Percentiles rank a stretch among this genome's conserved stretches.
phyloP scores from a whole-genome alignment of 2,329 filamentous ascomycete genomes.

The Curvularia sp. region DNA sequence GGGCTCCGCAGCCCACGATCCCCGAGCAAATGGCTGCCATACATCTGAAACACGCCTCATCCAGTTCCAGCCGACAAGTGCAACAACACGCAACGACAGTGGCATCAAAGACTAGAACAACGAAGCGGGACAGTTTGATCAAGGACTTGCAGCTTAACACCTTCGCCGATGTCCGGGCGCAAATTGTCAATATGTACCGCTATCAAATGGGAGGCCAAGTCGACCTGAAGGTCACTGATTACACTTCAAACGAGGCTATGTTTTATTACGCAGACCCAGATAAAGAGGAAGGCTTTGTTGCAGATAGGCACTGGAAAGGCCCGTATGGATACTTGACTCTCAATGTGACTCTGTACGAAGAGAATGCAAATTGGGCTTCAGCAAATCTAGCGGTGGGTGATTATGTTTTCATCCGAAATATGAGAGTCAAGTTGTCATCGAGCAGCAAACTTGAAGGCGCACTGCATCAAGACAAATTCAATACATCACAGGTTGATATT shows the following conservation, averaged over 20 bases:
- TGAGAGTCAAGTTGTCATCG: conserved; percentile 68
- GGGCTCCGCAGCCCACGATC: conserved; percentile 13
- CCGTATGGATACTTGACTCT: conserved; percentile 77
- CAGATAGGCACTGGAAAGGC: conserved; percentile 68
- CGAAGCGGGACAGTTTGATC: conserved; percentile 61
- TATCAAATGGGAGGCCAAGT: conserved; percentile 46
- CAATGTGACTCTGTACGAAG: conserved; percentile 73
- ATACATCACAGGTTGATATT: conserved; percentile 66
- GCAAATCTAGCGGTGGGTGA: conserved; percentile 64
- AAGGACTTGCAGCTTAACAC: conserved; percentile 63
- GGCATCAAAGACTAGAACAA: conserved; percentile 10
- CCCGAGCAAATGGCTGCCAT: conserved; percentile 39
- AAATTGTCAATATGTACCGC: conserved; percentile 68
- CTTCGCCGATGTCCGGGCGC: conserved; percentile 74
- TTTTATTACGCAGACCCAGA: conserved; percentile 60
- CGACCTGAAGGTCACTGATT: conserved; percentile 38
- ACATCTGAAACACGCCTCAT: conserved; percentile 33
- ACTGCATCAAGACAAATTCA: conserved; percentile 67
- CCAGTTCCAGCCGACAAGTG: conserved; percentile 20
- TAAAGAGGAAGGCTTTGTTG: conserved; percentile 29
- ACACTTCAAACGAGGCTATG: conserved; percentile 64
- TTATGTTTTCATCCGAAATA: conserved; percentile 73
- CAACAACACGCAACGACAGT: conserved; percentile 23
- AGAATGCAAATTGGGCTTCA: conserved; percentile 68
- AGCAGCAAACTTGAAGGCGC: conserved; percentile 71